These are phyloP conservation scores for Solanum bulbocastanum DNA, from an alignment of 257 asterid genomes.

Conservation along the genomic window DNA sequence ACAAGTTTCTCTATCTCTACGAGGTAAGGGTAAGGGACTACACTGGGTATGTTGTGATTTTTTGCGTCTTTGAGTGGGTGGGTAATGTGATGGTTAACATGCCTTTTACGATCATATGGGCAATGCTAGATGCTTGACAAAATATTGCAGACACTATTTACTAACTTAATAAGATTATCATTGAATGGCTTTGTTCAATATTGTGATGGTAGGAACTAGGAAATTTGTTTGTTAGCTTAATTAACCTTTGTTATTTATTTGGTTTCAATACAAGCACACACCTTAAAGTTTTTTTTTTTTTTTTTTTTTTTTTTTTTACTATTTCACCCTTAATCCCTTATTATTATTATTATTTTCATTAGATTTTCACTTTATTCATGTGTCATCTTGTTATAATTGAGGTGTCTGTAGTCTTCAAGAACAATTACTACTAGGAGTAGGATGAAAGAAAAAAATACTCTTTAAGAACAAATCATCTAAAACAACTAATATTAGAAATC, in stretches of 20 bases:
- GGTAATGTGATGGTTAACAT: not conserved
- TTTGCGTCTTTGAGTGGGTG: not conserved
- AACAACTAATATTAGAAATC: not conserved
- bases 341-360: too few species aligned
- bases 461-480: not conserved
- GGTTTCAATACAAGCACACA: not conserved
- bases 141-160: not conserved
- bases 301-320: not conserved
- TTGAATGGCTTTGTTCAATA: not conserved
- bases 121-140: not conserved
- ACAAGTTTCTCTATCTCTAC: not conserved
- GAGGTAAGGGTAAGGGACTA: not conserved
- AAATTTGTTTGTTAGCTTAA: not conserved
- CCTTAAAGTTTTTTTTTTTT: fast-evolving
- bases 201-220: not conserved
- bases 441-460: not conserved
- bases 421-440: not conserved
- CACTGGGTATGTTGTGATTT: not conserved
- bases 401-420: not conserved
- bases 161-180: not conserved
- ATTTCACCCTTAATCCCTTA: not conserved
- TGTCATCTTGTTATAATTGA: not conserved
- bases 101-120: not conserved
- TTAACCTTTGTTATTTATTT: not conserved
- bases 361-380: not conserved